Percentiles rank a stretch among this genome's conserved stretches.
Conservation (phyloP, 148 eudicot species). For the Polygonum maritimum region DNA sequence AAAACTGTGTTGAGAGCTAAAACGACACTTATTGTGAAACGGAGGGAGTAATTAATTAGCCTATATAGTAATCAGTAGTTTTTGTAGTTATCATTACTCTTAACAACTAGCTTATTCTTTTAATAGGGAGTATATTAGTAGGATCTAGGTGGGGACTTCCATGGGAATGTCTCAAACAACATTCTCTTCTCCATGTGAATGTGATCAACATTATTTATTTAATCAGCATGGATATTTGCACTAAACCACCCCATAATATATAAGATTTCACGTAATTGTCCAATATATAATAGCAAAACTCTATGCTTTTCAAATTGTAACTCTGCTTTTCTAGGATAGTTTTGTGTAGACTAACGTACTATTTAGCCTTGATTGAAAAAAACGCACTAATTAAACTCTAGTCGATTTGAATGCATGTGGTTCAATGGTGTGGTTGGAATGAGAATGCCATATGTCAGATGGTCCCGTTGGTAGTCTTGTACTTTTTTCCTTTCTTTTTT, state of each 20-base stretch:
- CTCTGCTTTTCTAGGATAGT: too few species aligned
- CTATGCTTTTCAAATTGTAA: too few species aligned
- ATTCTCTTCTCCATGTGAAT: constrained; percentile 1
- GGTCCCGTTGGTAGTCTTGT: too few species aligned
- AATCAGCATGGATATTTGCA: not conserved
- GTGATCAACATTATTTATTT: not conserved
- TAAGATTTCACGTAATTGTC: not conserved
- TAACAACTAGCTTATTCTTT: constrained; percentile 5
- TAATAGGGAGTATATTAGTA: not conserved
- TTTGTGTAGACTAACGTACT: too few species aligned
- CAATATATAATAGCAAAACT: not conserved
- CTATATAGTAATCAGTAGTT: not conserved
- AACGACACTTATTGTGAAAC: too few species aligned
- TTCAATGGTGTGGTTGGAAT: too few species aligned
- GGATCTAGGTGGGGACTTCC: constrained; percentile 9
- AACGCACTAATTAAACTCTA: too few species aligned
- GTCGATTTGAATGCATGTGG: too few species aligned
- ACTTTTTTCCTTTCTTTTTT: too few species aligned
- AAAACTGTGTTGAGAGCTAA: too few species aligned
- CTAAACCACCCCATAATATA: not conserved
- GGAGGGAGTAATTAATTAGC: not conserved
- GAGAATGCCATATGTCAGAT: too few species aligned
- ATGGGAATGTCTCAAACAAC: constrained; percentile 4
- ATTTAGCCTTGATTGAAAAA: too few species aligned
- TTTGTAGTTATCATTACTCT: constrained; percentile 1